phyloP scores from a whole-genome alignment of 2,329 filamentous ascomycete species.

The Venturia nashicola region DNA sequence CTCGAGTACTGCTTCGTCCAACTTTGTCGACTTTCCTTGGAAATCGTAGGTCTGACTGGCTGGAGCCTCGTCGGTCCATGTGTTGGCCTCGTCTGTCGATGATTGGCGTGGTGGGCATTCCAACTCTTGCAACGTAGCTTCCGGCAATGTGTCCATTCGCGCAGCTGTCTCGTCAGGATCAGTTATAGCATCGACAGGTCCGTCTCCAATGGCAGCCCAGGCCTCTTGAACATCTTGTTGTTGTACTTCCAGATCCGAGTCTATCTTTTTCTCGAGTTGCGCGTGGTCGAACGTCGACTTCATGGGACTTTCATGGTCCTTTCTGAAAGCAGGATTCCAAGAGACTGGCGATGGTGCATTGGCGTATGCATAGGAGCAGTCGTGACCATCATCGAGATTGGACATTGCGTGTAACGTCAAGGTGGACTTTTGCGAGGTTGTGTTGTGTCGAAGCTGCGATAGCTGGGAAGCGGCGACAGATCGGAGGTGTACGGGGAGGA shows the following conservation, averaged over 20 bases:
- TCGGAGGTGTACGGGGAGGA: not conserved
- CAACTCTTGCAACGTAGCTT: not conserved
- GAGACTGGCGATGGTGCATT: constrained; percentile 18
- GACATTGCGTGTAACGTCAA: not conserved
- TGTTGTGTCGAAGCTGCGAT: not conserved
- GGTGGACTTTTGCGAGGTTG: not conserved
- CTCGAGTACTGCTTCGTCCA: constrained; percentile 34
- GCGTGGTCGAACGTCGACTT: not conserved
- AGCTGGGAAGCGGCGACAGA: not conserved
- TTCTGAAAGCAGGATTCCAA: constrained; percentile 45
- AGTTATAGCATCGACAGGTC: not conserved
- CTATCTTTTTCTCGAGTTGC: not conserved
- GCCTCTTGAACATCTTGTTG: not conserved
- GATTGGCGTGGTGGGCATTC: not conserved
- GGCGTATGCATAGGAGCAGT: constrained; percentile 28
- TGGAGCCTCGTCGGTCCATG: not conserved
- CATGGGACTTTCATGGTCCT: constrained; percentile 20
- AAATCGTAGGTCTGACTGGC: constrained; percentile 27
- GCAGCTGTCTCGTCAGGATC: not conserved
- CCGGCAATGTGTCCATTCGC: not conserved
- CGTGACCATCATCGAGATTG: constrained; percentile 19
- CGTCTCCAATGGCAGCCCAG: not conserved
- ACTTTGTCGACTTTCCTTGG: constrained; percentile 31
- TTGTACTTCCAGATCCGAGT: not conserved
- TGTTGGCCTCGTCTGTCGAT: not conserved